These are phyloP conservation scores for Rhizopus arrhizus DNA, from an alignment of 371 early-diverging fungal genomes.

Conservation along the genomic window DNA sequence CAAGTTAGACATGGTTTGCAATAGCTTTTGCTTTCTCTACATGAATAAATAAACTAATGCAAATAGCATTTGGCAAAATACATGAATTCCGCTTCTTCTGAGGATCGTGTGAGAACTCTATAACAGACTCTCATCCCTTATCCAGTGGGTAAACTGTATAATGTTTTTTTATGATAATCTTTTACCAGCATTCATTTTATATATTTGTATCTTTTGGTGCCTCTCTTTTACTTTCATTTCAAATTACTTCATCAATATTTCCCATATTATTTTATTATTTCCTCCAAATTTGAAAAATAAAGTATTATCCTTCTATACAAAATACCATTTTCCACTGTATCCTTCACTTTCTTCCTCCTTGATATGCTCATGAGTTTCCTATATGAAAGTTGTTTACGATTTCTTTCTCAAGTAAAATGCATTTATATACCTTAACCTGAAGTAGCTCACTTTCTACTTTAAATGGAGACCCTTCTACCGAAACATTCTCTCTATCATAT, in stretches of 20 bases:
- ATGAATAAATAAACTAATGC: no score
- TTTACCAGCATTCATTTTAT: no score
- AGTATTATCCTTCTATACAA: slow-evolving; percentile 5
- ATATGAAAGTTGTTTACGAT: not conserved
- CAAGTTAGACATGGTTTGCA: no score
- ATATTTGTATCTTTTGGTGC: not conserved
- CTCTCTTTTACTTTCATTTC: not conserved
- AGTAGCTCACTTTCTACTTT: slow-evolving; percentile 7
- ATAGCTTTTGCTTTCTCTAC: no score
- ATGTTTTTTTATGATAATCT: no score
- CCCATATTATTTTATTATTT: not conserved
- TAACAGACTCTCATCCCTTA: no score
- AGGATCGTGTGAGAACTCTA: no score
- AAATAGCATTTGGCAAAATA: no score
- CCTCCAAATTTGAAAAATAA: not conserved
- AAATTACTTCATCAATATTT: not conserved
- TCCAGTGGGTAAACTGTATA: no score
- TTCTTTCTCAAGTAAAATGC: not conserved
- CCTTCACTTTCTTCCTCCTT: slow-evolving; percentile 13
- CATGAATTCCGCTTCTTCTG: no score
- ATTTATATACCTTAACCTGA: not conserved
- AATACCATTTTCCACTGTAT: slow-evolving; percentile 25
- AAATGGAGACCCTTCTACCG: slow-evolving; percentile 22
- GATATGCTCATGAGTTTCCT: not conserved
- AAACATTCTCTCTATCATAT: slow-evolving; percentile 11